These are phyloP conservation scores for Batkoa obscura DNA, from an alignment of 371 early-diverging fungal species.

Conservation along the genomic window DNA sequence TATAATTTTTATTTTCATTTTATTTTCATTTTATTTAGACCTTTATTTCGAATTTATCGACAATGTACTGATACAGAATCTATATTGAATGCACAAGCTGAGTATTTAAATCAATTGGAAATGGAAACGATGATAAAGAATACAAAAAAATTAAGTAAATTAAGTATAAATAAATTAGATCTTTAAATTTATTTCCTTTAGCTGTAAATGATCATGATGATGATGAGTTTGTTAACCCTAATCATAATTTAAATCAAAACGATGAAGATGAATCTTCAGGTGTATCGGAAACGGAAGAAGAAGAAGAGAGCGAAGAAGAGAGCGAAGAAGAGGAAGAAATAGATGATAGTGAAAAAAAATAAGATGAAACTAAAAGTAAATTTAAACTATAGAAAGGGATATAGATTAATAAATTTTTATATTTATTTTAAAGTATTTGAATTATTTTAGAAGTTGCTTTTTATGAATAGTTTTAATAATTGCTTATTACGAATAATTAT, in stretches of 20 bases:
- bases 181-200: constrained; percentile 5
- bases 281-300: constrained; percentile 10
- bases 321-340: not conserved
- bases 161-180: constrained; percentile 8
- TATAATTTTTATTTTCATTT: not conserved
- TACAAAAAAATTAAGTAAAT: constrained; percentile 19
- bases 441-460: too few relatives aligned
- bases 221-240: constrained; percentile 33
- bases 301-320: constrained; percentile 2
- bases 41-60: constrained; percentile 56
- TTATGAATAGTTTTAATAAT: too few relatives aligned
- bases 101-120: constrained; percentile 45
- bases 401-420: too few relatives aligned
- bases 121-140: too few relatives aligned
- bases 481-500: too few relatives aligned
- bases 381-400: too few relatives aligned
- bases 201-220: constrained; percentile 18
- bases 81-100: constrained; percentile 65
- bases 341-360: not conserved
- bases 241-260: constrained; percentile 16
- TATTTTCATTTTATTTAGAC: constrained; percentile 16
- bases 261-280: constrained; percentile 7
- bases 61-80: constrained; percentile 69
- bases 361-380: too few relatives aligned
- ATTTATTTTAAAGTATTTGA: too few relatives aligned